Evolutionary conservation across 2,329 filamentous ascomycete species (phyloP), one percentile per base, ranked within the genome.

Genomic region (Coniochaeta pulveracea): DNA sequence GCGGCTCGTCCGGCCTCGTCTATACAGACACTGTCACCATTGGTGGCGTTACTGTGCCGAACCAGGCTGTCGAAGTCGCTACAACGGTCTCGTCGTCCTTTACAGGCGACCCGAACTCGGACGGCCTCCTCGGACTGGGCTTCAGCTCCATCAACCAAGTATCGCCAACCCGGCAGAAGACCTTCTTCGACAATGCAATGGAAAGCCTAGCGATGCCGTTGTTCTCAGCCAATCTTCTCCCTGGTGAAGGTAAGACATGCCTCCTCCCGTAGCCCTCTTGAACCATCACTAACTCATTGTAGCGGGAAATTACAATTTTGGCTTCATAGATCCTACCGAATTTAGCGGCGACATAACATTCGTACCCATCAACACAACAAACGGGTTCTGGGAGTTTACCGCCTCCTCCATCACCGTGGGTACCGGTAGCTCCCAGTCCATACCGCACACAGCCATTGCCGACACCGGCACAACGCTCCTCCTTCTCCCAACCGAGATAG

Each of bases 401-500:
- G 62, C 66, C 15, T 58, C 58, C 19, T 67, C 63, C 35, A 76
- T 74, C 55, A 56, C 56, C 31, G 52, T 76, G 41, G 72, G 71
- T 34, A 50, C 50, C 38, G 48, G 49, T 12, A 33, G 45, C 17
- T 42, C 56, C 37, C 50, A 54, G 31, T 46, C 51, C 23, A 35
- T 50, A 29, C 47, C 55, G 38, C 64, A 74, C 51, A 43, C 50
- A 26, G 65, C 63, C 45, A 80, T 80, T 54, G 70, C 71, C 47
- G 76, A 81, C 59, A 80, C 76, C 10, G 76, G 76, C 41, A 80
- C 76, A 43, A 76, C 73, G 11, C 69, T 81, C 26, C 52, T 78
- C 39, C 62, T 76, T 50, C 54, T 78, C 29, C 65, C 67, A 28
- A 47, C 60, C 42, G 43, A 50, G 33, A 58, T 73, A 42, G 63